Evolutionary conservation across 2,329 filamentous ascomycete species (phyloP), one percentile per base, ranked within the genome.

Genomic region (Xylariaceae sp.): DNA sequence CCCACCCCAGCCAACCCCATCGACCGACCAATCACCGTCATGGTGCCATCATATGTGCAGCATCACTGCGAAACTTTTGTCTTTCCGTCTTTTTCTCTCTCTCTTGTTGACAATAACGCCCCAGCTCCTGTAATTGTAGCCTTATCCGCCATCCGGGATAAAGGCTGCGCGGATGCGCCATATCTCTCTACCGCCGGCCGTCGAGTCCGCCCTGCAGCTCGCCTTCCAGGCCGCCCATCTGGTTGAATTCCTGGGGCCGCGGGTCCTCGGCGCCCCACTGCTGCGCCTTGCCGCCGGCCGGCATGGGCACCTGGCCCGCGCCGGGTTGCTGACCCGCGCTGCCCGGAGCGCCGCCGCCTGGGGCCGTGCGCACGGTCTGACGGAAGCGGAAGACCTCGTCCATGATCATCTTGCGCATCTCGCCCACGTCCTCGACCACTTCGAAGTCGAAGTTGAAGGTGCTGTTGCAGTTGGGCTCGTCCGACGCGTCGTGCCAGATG

Each of bases 391-490:
- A 72, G 31, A 98, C 92, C 62, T 98, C 92, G n/a, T 90, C 83
- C 39, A 95, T 70, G 45, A 98, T 98, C 86, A 95, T 93, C 62
- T 81, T 80, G 57, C 92, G 85, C 89, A 98, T 96, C 49, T 95
- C 85, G 15, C 71, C 74, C 14, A 98, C 88, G 28, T 96, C 92
- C 33, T 98, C 90, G 24, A 95, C 78, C n/a, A 94, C 80, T 60
- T 98, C 92, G 55, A 98, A 98, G 58, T 90, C 83, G 67, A 98
- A 98, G 69, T 98, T 89, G 64, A 98, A 98, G 13, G 87, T 89
- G 12, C 83, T 85, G 0, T 89, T 89, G 67, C 90, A 96, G 45
- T 81, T 77, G 14, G 92, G 92, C 68, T 98, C 92, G 63, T 98
- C 92, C 4, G 84, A 89, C 33, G 89, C 85, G 51, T 98, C 92